phyloP scores from a whole-genome alignment of 2,329 filamentous ascomycete genomes.

The Fonsecaea pedrosoi region DNA sequence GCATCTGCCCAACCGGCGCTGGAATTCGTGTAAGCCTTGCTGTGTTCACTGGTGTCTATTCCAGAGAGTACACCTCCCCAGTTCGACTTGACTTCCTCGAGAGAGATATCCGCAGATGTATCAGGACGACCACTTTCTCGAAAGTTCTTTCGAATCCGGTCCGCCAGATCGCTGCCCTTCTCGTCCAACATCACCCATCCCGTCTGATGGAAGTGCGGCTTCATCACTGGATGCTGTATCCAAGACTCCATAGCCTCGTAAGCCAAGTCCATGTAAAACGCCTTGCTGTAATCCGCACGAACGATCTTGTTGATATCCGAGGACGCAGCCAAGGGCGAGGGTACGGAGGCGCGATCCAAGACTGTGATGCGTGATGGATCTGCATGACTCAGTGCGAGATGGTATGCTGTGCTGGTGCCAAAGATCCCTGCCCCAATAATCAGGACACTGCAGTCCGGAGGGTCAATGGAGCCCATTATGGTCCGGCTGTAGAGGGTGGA shows the following conservation, averaged over 20 bases:
- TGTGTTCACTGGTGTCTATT: constrained; percentile 48
- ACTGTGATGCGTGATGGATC: constrained; percentile 59
- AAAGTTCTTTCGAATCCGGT: constrained; percentile 63
- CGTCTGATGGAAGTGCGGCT: constrained; percentile 63
- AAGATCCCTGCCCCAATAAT: constrained; percentile 72
- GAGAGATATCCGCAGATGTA: constrained; percentile 52
- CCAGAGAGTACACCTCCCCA: constrained; percentile 52
- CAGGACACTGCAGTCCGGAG: constrained; percentile 43
- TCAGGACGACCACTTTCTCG: constrained; percentile 52
- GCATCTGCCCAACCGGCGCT: constrained; percentile 63
- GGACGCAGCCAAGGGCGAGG: constrained; percentile 65
- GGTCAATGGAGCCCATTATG: constrained; percentile 14
- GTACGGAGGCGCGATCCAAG: constrained; percentile 62
- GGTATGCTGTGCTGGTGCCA: constrained; percentile 69
- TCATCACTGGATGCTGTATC: constrained; percentile 63
- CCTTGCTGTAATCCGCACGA: constrained; percentile 70
- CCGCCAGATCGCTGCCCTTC: constrained; percentile 55
- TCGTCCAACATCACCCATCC: constrained; percentile 66
- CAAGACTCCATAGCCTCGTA: constrained; percentile 71
- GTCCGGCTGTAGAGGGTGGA: neutral
- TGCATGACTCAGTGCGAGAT: constrained; percentile 54
- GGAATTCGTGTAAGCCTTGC: constrained; percentile 57
- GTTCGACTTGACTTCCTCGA: constrained; percentile 48
- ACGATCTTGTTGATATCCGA: constrained; percentile 78
- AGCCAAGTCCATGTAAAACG: constrained; percentile 68